Base-by-base conservation (phyloP, 2,329 filamentous ascomycete species). In the Trichoderma gracile region DNA sequence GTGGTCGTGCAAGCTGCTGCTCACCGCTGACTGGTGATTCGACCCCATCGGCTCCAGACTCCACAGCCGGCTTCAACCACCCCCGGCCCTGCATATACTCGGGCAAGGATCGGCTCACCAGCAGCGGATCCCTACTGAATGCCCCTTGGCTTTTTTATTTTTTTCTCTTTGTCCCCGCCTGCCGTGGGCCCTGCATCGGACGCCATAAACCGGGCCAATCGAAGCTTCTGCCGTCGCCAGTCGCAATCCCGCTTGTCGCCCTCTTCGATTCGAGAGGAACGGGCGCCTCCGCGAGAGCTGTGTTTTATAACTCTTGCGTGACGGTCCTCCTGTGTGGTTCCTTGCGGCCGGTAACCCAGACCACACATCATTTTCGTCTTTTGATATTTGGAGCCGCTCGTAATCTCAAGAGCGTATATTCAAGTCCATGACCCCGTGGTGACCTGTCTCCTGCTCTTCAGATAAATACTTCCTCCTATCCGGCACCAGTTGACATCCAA, bases 171-270 rank as follows among this genome's bases (percentile, higher is more conserved):
- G 40, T 61, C 63, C 47, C 63, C 63, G 55, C 63, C 52, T 50
- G 38, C 19, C 57, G 63, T 65, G 56, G 63, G 63, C 56, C 57
- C 47, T 65, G 40, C 40, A 61, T 61, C 63, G 57, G 58, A 61
- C 56, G 42, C 63, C 40, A 45, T 45, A 43, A 42, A 59, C 38
- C 55, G 59, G 45, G 57, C 50, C 56, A 63, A 56, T 60, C 58
- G 53, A 49, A 52, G 53, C 40, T 21, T 46, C 43, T 49, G 59
- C 58, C 58, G 56, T 63, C 40, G 50, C 17, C 42, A 63, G 49
- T 57, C 59, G 64, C 64, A 65, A 65, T 65, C 64, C 64, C 59
- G 64, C 52, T 65, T 65, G 58, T 50, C 49, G 25, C 59, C 25
- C 49, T 40, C 59, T n/a, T 62, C 59, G 49, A 62, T 62, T 62